Percentiles rank a stretch among this genome's conserved stretches.
phyloP scores from a whole-genome alignment of 2,329 filamentous ascomycete genomes.

The Coniochaeta sp. region DNA sequence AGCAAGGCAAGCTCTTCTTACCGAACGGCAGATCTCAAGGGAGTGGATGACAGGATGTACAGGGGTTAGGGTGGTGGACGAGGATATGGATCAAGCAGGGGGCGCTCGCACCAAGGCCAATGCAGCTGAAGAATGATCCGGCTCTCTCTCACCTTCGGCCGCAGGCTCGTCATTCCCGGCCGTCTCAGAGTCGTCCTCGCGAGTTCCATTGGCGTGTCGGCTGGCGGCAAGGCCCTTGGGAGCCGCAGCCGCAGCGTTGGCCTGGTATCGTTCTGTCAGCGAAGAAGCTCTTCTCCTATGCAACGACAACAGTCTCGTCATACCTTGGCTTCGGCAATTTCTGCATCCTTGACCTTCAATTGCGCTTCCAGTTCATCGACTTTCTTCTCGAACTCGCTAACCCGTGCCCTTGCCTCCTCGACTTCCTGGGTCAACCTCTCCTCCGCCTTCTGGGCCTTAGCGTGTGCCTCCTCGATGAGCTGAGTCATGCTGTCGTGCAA shows the following conservation, averaged over 20 bases:
- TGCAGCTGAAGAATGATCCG: slow-evolving; percentile 56
- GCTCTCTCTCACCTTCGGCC: slow-evolving; percentile 52
- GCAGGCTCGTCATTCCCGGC: slow-evolving; percentile 19
- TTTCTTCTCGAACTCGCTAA: slow-evolving; percentile 37
- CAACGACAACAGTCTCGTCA: slow-evolving; percentile 7
- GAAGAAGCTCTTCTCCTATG: neutral
- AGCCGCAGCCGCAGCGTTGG: slow-evolving; percentile 5
- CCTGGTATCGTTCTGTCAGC: slow-evolving; percentile 20
- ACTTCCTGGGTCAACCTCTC: slow-evolving; percentile 26
- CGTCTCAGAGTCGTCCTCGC: slow-evolving; percentile 27
- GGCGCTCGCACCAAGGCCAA: slow-evolving; percentile 58
- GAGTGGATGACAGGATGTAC: neutral
- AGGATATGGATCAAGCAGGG: slow-evolving; percentile 31
- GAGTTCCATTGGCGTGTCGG: slow-evolving; percentile 34
- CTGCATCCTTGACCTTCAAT: slow-evolving; percentile 56
- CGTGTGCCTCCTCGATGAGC: slow-evolving; percentile 51
- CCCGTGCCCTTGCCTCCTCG: slow-evolving; percentile 28
- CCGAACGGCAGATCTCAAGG: neutral
- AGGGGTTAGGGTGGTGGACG: slow-evolving; percentile 7
- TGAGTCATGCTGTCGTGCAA: slow-evolving; percentile 56
- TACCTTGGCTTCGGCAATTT: slow-evolving; percentile 55
- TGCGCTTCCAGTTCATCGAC: slow-evolving; percentile 44
- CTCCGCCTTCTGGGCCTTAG: slow-evolving; percentile 37
- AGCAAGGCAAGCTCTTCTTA: slow-evolving; percentile 6
- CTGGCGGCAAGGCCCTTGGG: slow-evolving; percentile 46